Percentiles rank a stretch among this genome's conserved stretches.
Conservation (phyloP, 1,139 yeast genomes). For the Yamadazyma atmosphaerica region DNA sequence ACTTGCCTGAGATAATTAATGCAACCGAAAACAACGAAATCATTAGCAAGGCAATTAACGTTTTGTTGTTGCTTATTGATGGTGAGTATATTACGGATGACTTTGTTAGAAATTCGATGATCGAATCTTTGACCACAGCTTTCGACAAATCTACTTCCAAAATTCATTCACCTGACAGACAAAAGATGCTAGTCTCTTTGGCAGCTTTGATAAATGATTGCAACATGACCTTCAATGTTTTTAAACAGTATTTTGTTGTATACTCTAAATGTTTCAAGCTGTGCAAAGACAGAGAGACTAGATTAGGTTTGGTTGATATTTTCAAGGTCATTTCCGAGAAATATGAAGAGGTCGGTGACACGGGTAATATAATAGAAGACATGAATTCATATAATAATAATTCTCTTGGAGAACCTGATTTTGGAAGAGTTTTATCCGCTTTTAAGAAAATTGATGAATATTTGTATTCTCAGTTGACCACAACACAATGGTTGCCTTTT, state of each 20-base stretch:
- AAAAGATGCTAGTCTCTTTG: slow-evolving; percentile 60
- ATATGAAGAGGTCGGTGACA: slow-evolving; percentile 42
- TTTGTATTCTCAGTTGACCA: slow-evolving; percentile 41
- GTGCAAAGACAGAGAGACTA: slow-evolving; percentile 58
- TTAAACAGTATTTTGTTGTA: slow-evolving; percentile 53
- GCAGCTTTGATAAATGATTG: slow-evolving; percentile 52
- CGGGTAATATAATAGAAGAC: slow-evolving; percentile 55
- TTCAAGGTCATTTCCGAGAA: slow-evolving; percentile 60
- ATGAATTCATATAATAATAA: slow-evolving; percentile 67
- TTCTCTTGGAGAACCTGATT: slow-evolving; percentile 76
- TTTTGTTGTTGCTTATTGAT: slow-evolving; percentile 57
- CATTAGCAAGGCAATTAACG: slow-evolving; percentile 51
- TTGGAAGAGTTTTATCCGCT: slow-evolving; percentile 69
- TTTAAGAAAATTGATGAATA: slow-evolving; percentile 65
- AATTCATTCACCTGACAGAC: slow-evolving; percentile 55
- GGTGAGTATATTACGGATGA: slow-evolving; percentile 61
- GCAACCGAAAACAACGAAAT: slow-evolving; percentile 47
- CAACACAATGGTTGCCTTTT: slow-evolving; percentile 79
- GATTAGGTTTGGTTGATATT: slow-evolving; percentile 60
- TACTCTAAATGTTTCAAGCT: slow-evolving; percentile 61
- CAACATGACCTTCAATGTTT: slow-evolving; percentile 54
- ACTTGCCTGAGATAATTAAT: slow-evolving; percentile 51
- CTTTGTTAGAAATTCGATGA: slow-evolving; percentile 53
- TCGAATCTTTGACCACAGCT: slow-evolving; percentile 60
- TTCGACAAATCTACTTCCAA: slow-evolving; percentile 62